Evolutionary conservation across 257 asterid genomes (phyloP).

Genomic region (Ajuga chamaepitys): DNA sequence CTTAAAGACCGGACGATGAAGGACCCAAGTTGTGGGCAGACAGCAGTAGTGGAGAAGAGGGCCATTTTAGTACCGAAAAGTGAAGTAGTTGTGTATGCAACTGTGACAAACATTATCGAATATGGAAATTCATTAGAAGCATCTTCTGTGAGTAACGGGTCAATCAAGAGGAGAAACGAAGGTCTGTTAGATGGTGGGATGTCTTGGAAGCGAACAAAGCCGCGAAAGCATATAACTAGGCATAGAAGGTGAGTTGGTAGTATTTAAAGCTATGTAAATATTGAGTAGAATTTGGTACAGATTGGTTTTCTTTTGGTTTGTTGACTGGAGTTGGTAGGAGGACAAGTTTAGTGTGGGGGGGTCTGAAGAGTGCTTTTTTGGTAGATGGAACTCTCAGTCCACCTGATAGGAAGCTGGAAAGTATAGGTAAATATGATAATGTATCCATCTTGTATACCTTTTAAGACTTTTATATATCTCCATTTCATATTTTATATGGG

Average conservation of each 20-base stretch:
- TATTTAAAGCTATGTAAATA: conserved; percentile 25
- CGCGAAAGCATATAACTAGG: conserved; percentile 33
- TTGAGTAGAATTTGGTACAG: conserved; percentile 16
- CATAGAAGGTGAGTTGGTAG: conserved; percentile 23
- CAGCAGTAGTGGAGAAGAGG: conserved; percentile 50
- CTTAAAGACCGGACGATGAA: conserved; percentile 50
- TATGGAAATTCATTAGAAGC: conserved; percentile 26
- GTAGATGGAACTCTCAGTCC: conserved; percentile 31
- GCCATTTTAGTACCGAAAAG: conserved; percentile 48
- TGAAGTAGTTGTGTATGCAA: conserved; percentile 51
- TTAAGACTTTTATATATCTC: not conserved
- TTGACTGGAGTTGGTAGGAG: too few species aligned
- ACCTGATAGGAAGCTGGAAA: conserved; percentile 13
- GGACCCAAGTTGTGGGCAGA: conserved; percentile 70
- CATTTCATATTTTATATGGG: not conserved
- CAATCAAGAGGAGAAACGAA: conserved; percentile 39
- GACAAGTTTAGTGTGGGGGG: conserved; percentile 6
- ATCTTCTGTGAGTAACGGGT: conserved; percentile 23
- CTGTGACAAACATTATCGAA: conserved; percentile 54
- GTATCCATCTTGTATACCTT: conserved; percentile 9
- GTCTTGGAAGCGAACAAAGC: conserved; percentile 47
- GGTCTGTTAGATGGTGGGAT: conserved; percentile 27
- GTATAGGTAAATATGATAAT: not conserved
- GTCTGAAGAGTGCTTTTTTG: conserved; percentile 28
- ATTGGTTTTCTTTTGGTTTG: not conserved